Evolutionary conservation across 257 asterid species (phyloP).

Genomic region (Lavandula angustifolia): DNA sequence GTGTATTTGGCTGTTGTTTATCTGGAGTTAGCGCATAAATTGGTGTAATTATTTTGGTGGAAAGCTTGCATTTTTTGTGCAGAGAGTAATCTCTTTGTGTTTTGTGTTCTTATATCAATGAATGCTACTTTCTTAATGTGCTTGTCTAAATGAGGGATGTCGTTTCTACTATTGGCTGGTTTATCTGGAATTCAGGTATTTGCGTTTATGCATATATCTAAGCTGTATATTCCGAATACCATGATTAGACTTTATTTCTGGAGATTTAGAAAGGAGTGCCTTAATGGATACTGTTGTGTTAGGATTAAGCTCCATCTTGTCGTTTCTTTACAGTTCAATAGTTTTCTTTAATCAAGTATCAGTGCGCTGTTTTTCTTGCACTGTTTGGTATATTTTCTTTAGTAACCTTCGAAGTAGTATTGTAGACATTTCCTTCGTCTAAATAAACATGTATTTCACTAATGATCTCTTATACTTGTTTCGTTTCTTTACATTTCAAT

Average conservation of each 20-base stretch:
- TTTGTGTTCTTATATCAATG: neutral
- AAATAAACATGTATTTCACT: constrained; percentile 11
- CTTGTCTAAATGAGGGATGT: neutral
- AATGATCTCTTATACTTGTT: neutral
- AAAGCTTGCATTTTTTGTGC: neutral
- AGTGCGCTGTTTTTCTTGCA: neutral
- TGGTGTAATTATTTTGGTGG: neutral
- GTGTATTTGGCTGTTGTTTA: neutral
- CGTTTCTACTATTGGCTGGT: neutral
- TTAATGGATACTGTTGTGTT: neutral
- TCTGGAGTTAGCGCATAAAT: neutral
- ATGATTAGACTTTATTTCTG: neutral
- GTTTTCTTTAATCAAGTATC: neutral
- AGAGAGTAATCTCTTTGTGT: neutral
- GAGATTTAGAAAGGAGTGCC: no score
- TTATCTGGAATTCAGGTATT: neutral
- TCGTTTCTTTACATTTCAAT: no score
- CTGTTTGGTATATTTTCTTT: neutral
- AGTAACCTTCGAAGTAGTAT: neutral
- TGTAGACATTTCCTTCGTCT: neutral
- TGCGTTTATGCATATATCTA: neutral
- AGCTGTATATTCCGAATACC: neutral
- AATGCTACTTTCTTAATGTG: neutral
- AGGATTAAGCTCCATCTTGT: neutral
- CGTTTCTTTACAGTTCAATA: no score